phyloP scores from a whole-genome alignment of 2,329 filamentous ascomycete species.

The Seiridium cupressi region DNA sequence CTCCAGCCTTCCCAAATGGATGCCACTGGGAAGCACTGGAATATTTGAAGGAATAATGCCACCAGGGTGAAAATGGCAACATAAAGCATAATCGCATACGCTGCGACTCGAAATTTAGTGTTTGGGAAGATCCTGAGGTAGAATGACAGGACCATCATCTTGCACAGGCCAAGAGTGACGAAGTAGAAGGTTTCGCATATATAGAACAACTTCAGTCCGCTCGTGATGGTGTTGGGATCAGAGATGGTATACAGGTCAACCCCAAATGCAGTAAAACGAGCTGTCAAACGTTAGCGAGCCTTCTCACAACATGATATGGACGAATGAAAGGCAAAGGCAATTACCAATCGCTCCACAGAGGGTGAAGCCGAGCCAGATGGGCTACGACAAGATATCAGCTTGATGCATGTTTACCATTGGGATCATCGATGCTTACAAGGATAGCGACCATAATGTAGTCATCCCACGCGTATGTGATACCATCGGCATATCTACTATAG shows the following conservation, averaged over 20 bases:
- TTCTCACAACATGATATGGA: neutral
- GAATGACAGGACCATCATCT: neutral
- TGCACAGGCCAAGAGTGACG: neutral
- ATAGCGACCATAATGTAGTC: neutral
- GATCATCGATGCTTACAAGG: neutral
- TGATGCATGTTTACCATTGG: no score
- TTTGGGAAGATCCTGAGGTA: neutral
- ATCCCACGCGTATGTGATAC: neutral
- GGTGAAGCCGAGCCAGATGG: neutral
- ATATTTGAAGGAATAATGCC: neutral
- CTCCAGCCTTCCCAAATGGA: slow-evolving; percentile 7
- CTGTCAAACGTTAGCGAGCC: neutral
- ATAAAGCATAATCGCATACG: neutral
- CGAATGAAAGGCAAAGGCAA: neutral
- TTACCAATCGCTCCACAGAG: neutral
- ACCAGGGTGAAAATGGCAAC: neutral
- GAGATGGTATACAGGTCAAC: neutral
- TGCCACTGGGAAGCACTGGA: slow-evolving; percentile 3
- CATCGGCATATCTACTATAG: neutral
- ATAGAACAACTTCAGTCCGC: neutral
- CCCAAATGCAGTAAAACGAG: neutral
- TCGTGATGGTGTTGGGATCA: neutral
- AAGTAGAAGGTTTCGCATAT: neutral
- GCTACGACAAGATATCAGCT: no score
- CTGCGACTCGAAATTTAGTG: neutral